Base-by-base conservation (phyloP, 163 green algal genomes). In the Chlamydomonas reinhardtii region DNA sequence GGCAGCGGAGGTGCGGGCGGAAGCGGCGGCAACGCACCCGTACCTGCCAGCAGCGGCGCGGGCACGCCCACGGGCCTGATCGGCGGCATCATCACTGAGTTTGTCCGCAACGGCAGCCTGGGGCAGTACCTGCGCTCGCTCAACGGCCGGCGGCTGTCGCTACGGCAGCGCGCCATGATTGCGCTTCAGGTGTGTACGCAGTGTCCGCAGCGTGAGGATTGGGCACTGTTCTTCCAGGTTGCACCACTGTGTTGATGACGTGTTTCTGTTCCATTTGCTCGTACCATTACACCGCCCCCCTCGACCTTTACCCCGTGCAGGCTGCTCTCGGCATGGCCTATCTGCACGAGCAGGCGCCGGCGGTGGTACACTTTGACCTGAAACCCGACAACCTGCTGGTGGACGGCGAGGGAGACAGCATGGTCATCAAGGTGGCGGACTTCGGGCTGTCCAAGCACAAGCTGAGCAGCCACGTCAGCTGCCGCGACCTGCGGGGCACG, bases 341-440 rank as follows among this genome's bases (percentile, higher is more conserved):
- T 91, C 92, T 97, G n/a, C 95, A 98, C 89, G 94, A 94, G 76
- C 90, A 95, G 90, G 79, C 66, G 3, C 89, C 89, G 5, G 89
- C 88, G 29, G 90, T 98, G 20, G 95, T 97, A 24, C 95, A 98
- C 89, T 97, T 98, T 88, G 95, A 98, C 82, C 94, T 98, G 37
- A 91, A 89, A 91, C 94, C 94, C 15, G 95, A 98, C 91, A 98
- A 98, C 90, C 90, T 98, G 88, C 93, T 98, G 84, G 90, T 98
- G 39, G 95, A 97, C 59, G 92, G 90, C 27, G 90, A 94, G 62
- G 87, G 83, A 3, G 83, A 93, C 73, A 84, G 39, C 32, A 79
- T 93, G 86, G 68, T 89, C 16, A 84, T 92, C 82, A 93, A 91
- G 86, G 95, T 98, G 15, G 95, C 95, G 39, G 95, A 97, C 84